Evolutionary conservation across 306 rosid genomes (phyloP), one percentile per base, ranked within the genome.

Genomic region (Cicer chorassanicum): DNA sequence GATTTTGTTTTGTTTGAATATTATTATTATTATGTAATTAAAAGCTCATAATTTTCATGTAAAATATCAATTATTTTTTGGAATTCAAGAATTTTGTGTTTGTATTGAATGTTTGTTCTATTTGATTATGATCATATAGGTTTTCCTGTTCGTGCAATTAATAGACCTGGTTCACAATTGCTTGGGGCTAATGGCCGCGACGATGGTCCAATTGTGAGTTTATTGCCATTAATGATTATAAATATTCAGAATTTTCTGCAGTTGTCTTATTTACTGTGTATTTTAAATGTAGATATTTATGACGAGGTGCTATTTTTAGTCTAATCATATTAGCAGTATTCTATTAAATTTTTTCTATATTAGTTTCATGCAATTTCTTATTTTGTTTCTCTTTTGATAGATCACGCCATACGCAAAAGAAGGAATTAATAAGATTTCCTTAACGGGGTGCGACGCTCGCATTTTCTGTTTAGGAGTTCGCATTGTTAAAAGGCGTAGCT

Each of bases 131-230:
- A 42, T 42, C 68, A 39, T 70, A 39, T 74, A 95, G 99, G 96
- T 75, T 65, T 86, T 80, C 46, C 91, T 81, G 96, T 95, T 59
- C 99, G 99, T 80, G 93, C 95, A 15, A 89, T 92, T 62, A 90
- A 86, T 81, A 86, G 99, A 84, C 99, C 98, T 29, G 96, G 96
- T 51, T 80, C 98, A 1, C 99, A 95, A 72, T 72, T 90, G 79
- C 95, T 95, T 65, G 99, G 99, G 76, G 91, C 90, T 56, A 92
- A 90, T 82, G 99, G 99, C 43, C 99, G 99, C 50, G 99, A 95
- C 76, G 90, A 92, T 80, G 99, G 99, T 54, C 88, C 96, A 69
- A 80, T 84, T 85, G 99, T 95, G 86, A 92, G 99, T 86, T 85
- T 38, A 45, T 81, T 70, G 36, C 14, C 62, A 50, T 38, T 50